These are phyloP conservation scores for Penicillium nordicum DNA, from an alignment of 2,329 filamentous ascomycete genomes.

Conservation along the genomic window DNA sequence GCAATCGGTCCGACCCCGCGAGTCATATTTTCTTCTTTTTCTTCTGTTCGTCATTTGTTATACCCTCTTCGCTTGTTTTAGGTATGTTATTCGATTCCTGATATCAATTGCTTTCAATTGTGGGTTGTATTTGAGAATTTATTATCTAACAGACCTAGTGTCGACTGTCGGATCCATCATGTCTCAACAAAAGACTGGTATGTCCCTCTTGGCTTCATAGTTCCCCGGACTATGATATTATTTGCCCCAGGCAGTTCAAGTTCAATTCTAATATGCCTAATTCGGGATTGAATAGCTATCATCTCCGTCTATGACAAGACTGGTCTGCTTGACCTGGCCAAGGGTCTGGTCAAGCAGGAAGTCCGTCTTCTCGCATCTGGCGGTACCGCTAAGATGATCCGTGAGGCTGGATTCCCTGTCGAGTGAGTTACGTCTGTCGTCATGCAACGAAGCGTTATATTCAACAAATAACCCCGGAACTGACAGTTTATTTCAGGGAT, in stretches of 20 bases:
- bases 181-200: constrained; percentile 43
- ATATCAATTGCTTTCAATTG: constrained; percentile 1
- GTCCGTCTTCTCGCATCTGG: constrained; percentile 91
- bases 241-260: constrained; percentile 14
- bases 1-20: constrained; percentile 29
- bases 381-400: constrained; percentile 92
- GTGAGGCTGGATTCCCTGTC: constrained; percentile 91
- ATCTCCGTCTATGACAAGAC: constrained; percentile 99
- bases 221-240: constrained; percentile 21
- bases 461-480: neutral
- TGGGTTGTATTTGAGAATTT: neutral
- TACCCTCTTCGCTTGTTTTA: constrained; percentile 18
- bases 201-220: constrained; percentile 18
- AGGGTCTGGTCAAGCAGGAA: constrained; percentile 83
- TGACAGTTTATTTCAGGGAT: constrained; percentile 58
- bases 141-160: constrained; percentile 19
- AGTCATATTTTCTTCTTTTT: constrained; percentile 21
- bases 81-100: constrained; percentile 10
- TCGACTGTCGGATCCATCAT: constrained; percentile 31
- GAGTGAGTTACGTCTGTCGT: constrained; percentile 60
- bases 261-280: constrained; percentile 12
- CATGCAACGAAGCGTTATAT: neutral
- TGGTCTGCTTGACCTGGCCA: constrained; percentile 84
- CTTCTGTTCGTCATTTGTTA: constrained; percentile 16
- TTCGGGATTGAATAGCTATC: constrained; percentile 59